Base-by-base conservation (phyloP, 2,329 filamentous ascomycete species). In the Pseudogymnoascus sp. region DNA sequence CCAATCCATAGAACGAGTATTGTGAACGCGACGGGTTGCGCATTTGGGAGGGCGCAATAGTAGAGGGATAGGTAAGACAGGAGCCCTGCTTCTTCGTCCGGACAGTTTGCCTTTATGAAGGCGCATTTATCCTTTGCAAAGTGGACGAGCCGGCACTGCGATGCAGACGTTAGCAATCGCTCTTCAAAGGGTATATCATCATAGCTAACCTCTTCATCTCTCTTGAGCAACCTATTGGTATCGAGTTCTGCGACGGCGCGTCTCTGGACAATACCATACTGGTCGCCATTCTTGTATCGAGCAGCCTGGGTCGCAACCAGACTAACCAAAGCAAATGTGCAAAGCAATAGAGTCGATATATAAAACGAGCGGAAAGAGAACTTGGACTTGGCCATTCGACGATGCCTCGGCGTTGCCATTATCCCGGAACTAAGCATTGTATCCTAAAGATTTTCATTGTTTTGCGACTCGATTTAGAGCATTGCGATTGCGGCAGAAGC, bases 1-100 rank as follows among this genome's bases (percentile, higher is more conserved):
- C 84, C 89, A 5, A 97, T 83, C 94, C 94, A 99, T 63, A 86
- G 68, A 13, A 90, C 82, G 50, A 99, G 79, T 41, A 96, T 77
- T 21, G 79, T 72, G 70, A 99, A 95, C n/a, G 89, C 91, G 50
- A 96, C 66, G 0, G 89, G 86, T 70, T 90, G 87, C 11, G 79
- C 84, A 60, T 84, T 75, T 61, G 80, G 78, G 35, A 96, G 79
- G 44, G 78, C 77, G 79, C 94, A 99, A 75, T 96, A 99, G 79
- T 96, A 99, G 61, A 97, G 80, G 17, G 86, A 82, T 54, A 97
- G 83, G 75, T 99, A 99, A 26, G 90, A 88, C 62, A 97, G 77
- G 64, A 97, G 83, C 31, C 94, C 93, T 60, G 92, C 89, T 75
- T 97, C 90, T 72, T 97, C 91, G 69, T 95, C 91, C 35, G 82